Evolutionary conservation across 2,329 filamentous ascomycete species (phyloP), one percentile per base, ranked within the genome.

Genomic region (Gaeumannomyces sp.): DNA sequence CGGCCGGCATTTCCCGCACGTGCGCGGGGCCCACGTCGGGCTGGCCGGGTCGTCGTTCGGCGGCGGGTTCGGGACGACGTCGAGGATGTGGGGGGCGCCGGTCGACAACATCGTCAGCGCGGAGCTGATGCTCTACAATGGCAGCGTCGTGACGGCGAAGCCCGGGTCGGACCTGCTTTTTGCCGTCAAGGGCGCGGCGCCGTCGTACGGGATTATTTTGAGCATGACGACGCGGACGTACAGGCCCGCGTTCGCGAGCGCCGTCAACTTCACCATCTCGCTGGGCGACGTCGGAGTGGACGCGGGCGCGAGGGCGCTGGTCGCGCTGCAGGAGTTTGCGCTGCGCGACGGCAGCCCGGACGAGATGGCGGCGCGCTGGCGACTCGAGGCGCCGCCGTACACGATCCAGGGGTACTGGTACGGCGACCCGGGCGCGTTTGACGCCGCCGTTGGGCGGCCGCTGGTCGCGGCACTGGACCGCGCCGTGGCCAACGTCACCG

Each of bases 1-100:
- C 22, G 59, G 59, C 10, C 29, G 59, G 27, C 59, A 60, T 22
- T 60, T 60, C 59, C 59, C 59, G 27, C 59, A 60, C 59, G 59
- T 60, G 28, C 59, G 59, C 19, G 59, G 59, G 6, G 3, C 59
- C 16, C 29, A 60, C 22, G 59, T 60, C 14, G 59, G 59, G 10
- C 14, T 60, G 28, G 14, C 59, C 10, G 59, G 59, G 6, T 60
- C 59, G 28, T 31, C 22, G 19, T 31, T 60, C 13, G 59, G 59
- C 14, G 27, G 59, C 31, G 59, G 59, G 27, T 60, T 31, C 28
- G 59, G 59, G 14, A 60, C 28, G 3, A 60, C 59, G 22, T 60
- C 59, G 28, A 29, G 59, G 3, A 5, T 31, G 27, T 31, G 28
- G 22, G 59, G 59, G 27, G 13, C 59, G 14, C 59, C 59, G 19